Base-by-base conservation (phyloP, 768 basidiomycete species). In the Auriscalpium microsporum region DNA sequence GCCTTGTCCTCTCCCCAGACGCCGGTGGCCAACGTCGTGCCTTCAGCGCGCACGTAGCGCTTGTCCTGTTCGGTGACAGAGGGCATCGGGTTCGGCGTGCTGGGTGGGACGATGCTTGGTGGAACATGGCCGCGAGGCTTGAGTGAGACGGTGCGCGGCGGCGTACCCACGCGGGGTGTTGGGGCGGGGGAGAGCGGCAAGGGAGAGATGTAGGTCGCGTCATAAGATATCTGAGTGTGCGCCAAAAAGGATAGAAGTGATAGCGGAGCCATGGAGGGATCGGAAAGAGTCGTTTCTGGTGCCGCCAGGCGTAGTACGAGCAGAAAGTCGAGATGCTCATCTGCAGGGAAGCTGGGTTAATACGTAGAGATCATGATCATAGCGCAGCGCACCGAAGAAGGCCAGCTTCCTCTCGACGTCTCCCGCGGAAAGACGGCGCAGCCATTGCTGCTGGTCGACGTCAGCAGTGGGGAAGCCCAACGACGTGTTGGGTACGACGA, bases 21-120 rank as follows among this genome's bases (percentile, higher is more conserved):
- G 50, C 76, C 78, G 1, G 86, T 78, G 46, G 83, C 74, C 11
- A 94, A 76, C 6, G 82, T 69, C 0, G 86, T 84, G 0, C 93
- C 94, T 63, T 93, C 89, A 0, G 88, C 77, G 34, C 80, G 78
- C 1, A 83, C 81, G 65, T 94, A 96, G 65, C 82, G 78, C 45
- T 79, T 77, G 68, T 96, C 93, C 14, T 79, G 76, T 35, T 85
- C 83, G 0, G 79, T 76, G 28, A 87, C 84, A 1, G 79, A 73
- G 1, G 93, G 93, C 14, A 84, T 85, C 1, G 93, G 93, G 65
- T 87, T 84, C 0, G 93, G 94, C 0, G 93, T 96, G 51, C 74
- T 74, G 1, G 91, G 91, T 33, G 90, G 90, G 59, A 87, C 79
- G 63, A 90, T 85, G 3, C 85, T 83, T 1, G 86, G 84, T n/a